Evolutionary conservation across 805 yeast species (phyloP), one percentile per base, ranked within the genome.

Genomic region (Sugiyamaella chiloensis): DNA sequence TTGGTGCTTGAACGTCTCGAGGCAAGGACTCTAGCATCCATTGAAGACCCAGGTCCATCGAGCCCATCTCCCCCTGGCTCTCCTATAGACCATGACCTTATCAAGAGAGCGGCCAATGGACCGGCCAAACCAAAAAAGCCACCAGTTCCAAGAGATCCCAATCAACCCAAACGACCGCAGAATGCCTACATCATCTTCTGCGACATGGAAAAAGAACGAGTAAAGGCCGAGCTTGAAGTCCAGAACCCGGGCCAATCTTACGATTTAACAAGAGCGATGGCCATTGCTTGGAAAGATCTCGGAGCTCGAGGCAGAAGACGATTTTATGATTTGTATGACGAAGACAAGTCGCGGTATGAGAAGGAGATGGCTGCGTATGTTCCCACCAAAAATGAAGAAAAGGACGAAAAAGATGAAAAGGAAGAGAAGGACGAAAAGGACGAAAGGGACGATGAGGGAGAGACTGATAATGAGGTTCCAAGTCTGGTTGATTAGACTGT

Each of bases 151-250:
- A 78, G 89, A 58, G 95, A 89, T 64, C 96, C 96, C 7, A 81
- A 81, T 56, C 74, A 84, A 59, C 97, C 96, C 17, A 87, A 85
- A 58, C 74, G 95, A 59, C 96, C 96, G 4, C 83, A 93, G 2
- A 90, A 89, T 64, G 96, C 96, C 4, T 90, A 89, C 60, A 71
- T 87, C 52, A 77, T 87, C 31, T 89, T 85, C 61, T 90, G 96
- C 66, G 97, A 90, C 50, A 69, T 78, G 68, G 95, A 87, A 60
- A 86, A 86, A 65, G 96, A 87, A 40, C 72, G 76, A 42, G 75
- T 87, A 31, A 80, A 78, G 52, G 73, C 75, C 43, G 79, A 76
- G 52, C 71, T 81, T 44, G 85, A 79, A 52, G 71, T 72, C 42
- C 76, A 79, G 2, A 75, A 80, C 3, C 71, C 73, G 24, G 71